phyloP scores from a whole-genome alignment of 352 stramenopile genomes.

The Phytophthora capsici region DNA sequence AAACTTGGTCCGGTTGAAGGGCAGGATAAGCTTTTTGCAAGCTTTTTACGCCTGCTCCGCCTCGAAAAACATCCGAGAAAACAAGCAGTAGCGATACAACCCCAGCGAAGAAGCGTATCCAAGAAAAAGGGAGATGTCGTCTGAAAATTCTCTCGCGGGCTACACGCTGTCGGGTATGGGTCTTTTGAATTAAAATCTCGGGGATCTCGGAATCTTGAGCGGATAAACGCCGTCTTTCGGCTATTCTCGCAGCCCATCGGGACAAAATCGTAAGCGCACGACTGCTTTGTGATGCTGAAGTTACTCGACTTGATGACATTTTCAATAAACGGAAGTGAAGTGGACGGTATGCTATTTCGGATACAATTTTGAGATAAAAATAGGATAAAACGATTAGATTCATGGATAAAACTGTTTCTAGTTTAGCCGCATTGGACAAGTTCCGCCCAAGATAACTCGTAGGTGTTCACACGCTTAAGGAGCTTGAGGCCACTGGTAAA shows the following conservation, averaged over 20 bases:
- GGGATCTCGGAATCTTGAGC: background rate
- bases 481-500: conserved; percentile 8
- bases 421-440: conserved; percentile 27
- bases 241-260: background rate
- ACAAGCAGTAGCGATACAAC: conserved; percentile 35
- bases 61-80: conserved; percentile 40
- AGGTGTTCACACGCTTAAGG: conserved; percentile 6
- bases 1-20: conserved; percentile 39
- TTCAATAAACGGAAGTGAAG: background rate
- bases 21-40: conserved; percentile 19
- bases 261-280: background rate
- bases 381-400: background rate
- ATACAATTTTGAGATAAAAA: background rate
- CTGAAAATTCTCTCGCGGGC: conserved; percentile 30
- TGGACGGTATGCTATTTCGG: background rate
- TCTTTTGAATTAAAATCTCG: conserved; percentile 27
- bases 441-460: conserved; percentile 19
- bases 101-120: conserved; percentile 28
- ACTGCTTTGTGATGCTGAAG: background rate
- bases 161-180: conserved; percentile 19
- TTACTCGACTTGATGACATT: background rate
- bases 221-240: background rate
- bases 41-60: conserved; percentile 30
- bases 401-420: background rate
- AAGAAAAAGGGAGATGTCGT: conserved; percentile 36